Evolutionary conservation across 2,329 filamentous ascomycete species (phyloP), one percentile per base, ranked within the genome.

Genomic region (Cladobotryum mycophilum): DNA sequence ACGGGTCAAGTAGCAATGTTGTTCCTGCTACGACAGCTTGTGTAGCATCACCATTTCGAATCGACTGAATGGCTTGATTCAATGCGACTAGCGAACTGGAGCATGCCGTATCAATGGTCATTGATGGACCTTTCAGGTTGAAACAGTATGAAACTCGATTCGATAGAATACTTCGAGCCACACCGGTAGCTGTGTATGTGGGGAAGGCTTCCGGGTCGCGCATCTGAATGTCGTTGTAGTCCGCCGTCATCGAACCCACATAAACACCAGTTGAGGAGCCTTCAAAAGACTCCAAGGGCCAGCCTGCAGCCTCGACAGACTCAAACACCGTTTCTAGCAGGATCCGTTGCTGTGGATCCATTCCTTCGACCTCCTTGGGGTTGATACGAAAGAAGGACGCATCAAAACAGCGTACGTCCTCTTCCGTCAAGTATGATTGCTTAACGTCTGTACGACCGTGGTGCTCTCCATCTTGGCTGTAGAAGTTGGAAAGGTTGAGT

Each of bases 311-410:
- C 25, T 67, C 67, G 1, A 79, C 51, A 1, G 70, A 67, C 49
- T 74, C 70, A 44, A 68, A 72, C 4, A 63, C 62, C 0, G 69
- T 64, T 43, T 74, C 68, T 4, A 71, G 62, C n/a, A 70, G 55
- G 30, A 67, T 63, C 2, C 71, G 62, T 50, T 73, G 70, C 53
- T 73, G 70, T 1, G 72, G 73, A 43, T 76, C 72, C 52, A 73
- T 64, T 22, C 58, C 61, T 44, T 61, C 59, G 14, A 67, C 69
- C 53, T 75, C 72, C 13, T 62, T 55, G 2, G 64, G 61, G 1
- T 58, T 64, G 43, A 74, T 70, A 40, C 63, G 59, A 56, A 75
- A 75, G 58, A 75, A 71, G 4, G 53, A 52, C 1, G 64, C 36
- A 54, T 73, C 70, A 17, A 57, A 52, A 2, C 57, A 62, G 17